These are phyloP conservation scores for Cryptosporidium meleagridis DNA, from an alignment of 169 alveolate genomes.

Conservation along the genomic window DNA sequence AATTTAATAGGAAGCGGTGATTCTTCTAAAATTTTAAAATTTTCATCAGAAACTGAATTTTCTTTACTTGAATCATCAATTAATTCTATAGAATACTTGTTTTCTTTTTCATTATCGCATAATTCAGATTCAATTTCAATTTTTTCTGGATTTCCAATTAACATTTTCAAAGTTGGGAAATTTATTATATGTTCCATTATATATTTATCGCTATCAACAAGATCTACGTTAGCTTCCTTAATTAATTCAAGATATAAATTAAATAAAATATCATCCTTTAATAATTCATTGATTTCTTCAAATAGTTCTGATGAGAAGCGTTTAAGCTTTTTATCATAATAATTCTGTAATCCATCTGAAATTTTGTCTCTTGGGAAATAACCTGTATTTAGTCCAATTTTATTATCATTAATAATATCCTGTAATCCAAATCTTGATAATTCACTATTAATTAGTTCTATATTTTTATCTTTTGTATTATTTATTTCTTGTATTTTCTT, in stretches of 20 bases:
- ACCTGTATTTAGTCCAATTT: neutral
- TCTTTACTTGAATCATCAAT: neutral
- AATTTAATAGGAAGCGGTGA: neutral
- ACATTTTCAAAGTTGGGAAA: slow-evolving; percentile 22
- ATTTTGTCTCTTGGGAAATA: neutral
- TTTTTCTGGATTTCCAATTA: neutral
- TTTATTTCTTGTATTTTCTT: slow-evolving; percentile 11
- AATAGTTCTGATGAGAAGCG: neutral
- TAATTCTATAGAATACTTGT: neutral
- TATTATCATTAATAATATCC: neutral
- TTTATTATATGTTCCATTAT: neutral
- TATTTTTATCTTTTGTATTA: neutral
- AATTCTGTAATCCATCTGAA: slow-evolving; percentile 6
- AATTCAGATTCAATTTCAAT: neutral
- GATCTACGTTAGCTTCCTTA: slow-evolving; percentile 1
- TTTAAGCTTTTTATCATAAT: neutral
- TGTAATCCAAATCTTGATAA: neutral
- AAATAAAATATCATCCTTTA: neutral
- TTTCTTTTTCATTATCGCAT: neutral
- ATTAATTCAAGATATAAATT: neutral
- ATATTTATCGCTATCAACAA: neutral
- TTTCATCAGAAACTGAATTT: neutral
- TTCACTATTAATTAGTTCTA: neutral
- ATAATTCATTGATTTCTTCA: neutral
- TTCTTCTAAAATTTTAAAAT: neutral